Conservation (phyloP, 1,284 basidiomycete species). For the Puccinia polysora region DNA sequence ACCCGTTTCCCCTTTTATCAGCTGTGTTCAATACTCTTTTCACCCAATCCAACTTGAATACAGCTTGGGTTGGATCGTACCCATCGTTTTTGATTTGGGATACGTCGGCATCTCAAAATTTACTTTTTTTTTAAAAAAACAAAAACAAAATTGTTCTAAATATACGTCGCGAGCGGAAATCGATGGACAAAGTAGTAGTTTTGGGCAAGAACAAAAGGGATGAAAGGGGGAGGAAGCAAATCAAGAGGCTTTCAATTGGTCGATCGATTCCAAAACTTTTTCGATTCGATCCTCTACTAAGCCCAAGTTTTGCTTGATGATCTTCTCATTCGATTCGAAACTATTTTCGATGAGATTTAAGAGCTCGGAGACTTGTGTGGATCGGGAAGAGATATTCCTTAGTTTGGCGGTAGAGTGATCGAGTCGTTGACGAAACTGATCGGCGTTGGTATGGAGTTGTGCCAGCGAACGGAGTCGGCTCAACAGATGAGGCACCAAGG, state of each 20-base stretch:
- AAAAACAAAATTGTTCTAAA: too few species aligned
- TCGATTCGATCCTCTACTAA: slow-evolving; percentile 67
- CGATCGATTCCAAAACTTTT: slow-evolving; percentile 59
- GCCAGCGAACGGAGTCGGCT: slow-evolving; percentile 77
- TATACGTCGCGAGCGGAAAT: too few species aligned
- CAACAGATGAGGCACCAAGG: slow-evolving; percentile 86
- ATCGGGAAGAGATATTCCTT: slow-evolving; percentile 60
- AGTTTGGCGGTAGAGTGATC: slow-evolving; percentile 69
- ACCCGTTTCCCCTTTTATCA: too few species aligned
- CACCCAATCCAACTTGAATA: too few species aligned
- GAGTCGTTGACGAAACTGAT: slow-evolving; percentile 62
- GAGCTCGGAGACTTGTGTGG: slow-evolving; percentile 66
- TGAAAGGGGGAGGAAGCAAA: not conserved
- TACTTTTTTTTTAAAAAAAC: too few species aligned
- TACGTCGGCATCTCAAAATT: too few species aligned
- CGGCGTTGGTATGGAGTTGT: slow-evolving; percentile 72
- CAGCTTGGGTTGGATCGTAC: too few species aligned
- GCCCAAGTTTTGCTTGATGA: slow-evolving; percentile 65
- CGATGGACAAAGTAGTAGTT: too few species aligned
- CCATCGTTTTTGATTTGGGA: too few species aligned
- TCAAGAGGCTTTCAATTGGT: slow-evolving; percentile 50
- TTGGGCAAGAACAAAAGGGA: too few species aligned
- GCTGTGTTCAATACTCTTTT: too few species aligned
- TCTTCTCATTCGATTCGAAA: slow-evolving; percentile 63
- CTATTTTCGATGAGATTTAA: slow-evolving; percentile 57